Evolutionary conservation across 2,329 filamentous ascomycete species (phyloP), one percentile per base, ranked within the genome.

Genomic region (Phoma sp.): DNA sequence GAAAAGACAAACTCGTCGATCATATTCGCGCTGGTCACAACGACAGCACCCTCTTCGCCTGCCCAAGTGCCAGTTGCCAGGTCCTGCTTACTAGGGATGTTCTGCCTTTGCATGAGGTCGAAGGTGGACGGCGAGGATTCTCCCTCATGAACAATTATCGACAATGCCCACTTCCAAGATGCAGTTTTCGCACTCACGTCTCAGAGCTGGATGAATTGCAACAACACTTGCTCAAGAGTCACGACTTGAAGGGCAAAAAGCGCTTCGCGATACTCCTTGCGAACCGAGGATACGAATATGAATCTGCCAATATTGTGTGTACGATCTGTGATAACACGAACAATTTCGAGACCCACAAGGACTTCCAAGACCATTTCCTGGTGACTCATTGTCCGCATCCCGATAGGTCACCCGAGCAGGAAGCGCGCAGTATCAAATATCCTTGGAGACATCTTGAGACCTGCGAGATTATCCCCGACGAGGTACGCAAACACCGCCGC

Each of bases 1-100:
- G 59, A 11, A 14, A 14, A 5, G 62, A 65, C 42, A 62, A 65
- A 29, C 50, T 59, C 3, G 48, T 17, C 1, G 56, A 61, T 21
- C 62, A 65, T 18, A 49, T 61, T 1, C 21, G 59, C 10, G 30
- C 40, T 2, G 62, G 60, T n/a, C 62, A 61, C 47, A 53, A 59
- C 15, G 33, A 48, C 4, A 56, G 59, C 3, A 45, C 53, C 3
- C 15, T 53, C 15, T 57, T 60, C 37, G 3, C 18, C 2, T 64
- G 61, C 23, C 9, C 20, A 12, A 12, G 20, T 9, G 5, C 26
- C 15, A 4, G 9, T 6, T 62, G 59, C 32, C 1, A 21, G 1
- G 17, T 2, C 1, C 4, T 14, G 7, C 15, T 57, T 1, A 37
- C 45, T 1, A 46, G 53, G 33, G 54, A 59, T 37, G 4, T 56